phyloP scores from a whole-genome alignment of 2,329 filamentous ascomycete genomes.

The Ceratocystis lukuohia region DNA sequence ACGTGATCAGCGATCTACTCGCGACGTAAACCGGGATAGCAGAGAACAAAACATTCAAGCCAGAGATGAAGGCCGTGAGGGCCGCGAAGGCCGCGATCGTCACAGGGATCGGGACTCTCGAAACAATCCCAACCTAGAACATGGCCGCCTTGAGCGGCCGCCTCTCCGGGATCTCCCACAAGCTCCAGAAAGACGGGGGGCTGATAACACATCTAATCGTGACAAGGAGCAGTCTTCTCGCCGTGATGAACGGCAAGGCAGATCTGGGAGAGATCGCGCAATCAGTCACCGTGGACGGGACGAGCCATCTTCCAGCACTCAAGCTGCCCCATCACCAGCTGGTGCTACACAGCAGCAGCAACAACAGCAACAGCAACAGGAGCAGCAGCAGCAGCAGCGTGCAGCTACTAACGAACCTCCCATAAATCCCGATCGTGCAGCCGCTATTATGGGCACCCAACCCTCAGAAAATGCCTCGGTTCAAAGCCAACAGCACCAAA shows the following conservation, averaged over 20 bases:
- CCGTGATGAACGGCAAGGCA: constrained; percentile 19
- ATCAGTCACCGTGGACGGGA: constrained; percentile 18
- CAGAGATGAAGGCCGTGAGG: constrained; percentile 1
- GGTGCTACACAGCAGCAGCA: constrained; percentile 25
- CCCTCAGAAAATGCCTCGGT: background rate
- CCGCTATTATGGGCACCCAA: constrained; percentile 29
- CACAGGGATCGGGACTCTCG: constrained; percentile 16
- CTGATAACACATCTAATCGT: background rate
- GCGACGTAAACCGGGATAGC: constrained; percentile 10
- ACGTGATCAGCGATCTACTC: constrained; percentile 12
- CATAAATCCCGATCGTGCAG: constrained; percentile 44
- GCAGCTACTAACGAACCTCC: constrained; percentile 31
- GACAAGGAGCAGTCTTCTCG: constrained; percentile 17
- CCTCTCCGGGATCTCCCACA: constrained; percentile 27
- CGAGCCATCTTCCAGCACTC: constrained; percentile 20
- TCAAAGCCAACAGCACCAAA: background rate
- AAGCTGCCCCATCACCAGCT: constrained; percentile 20
- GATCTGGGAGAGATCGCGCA: constrained; percentile 24
- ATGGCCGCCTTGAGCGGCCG: constrained; percentile 15
- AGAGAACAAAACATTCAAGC: background rate
- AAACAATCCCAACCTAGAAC: constrained; percentile 10
- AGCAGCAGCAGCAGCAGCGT: constrained; percentile 14
- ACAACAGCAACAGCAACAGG: constrained; percentile 19
- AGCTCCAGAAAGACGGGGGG: constrained; percentile 38
- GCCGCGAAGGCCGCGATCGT: constrained; percentile 8